A percentile compares a stretch with the other conserved stretches of the same genome.
Conservation (phyloP, 2,329 filamentous ascomycete species). For the Trichoderma cornu-damae region DNA sequence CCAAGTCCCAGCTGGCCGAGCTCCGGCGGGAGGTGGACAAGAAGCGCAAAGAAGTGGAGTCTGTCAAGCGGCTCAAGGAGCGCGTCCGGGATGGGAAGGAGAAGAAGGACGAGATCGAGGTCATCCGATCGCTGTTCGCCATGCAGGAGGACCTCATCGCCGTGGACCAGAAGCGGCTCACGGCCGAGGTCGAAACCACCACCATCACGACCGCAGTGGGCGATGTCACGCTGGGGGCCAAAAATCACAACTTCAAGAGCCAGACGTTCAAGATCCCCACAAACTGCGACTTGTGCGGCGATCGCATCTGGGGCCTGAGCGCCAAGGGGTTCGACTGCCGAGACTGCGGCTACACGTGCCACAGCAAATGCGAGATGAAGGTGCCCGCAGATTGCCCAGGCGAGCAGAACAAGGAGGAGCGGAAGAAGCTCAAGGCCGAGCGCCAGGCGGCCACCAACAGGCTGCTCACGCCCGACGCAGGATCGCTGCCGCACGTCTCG, state of each 20-base stretch:
- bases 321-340: slow-evolving; percentile 95
- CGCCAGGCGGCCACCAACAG: slow-evolving; percentile 73
- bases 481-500: slow-evolving; percentile 42
- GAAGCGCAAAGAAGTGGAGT: slow-evolving; percentile 80
- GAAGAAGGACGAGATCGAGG: slow-evolving; percentile 80
- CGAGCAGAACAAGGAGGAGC: slow-evolving; percentile 88
- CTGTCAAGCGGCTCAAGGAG: slow-evolving; percentile 66
- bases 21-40: slow-evolving; percentile 78
- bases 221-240: slow-evolving; percentile 85
- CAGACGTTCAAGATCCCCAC: slow-evolving; percentile 99
- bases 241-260: slow-evolving; percentile 97
- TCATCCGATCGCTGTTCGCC: slow-evolving; percentile 76
- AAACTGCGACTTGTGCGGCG: slow-evolving; percentile 94
- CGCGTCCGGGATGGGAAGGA: slow-evolving; percentile 77
- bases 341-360: slow-evolving; percentile 96
- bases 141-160: slow-evolving; percentile 82
- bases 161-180: slow-evolving; percentile 75
- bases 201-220: slow-evolving; percentile 90
- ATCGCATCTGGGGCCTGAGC: slow-evolving; percentile 93
- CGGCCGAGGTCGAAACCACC: slow-evolving; percentile 85
- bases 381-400: slow-evolving; percentile 93
- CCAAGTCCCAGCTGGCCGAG: slow-evolving; percentile 76
- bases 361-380: slow-evolving; percentile 99
- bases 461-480: slow-evolving; percentile 44
- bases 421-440: slow-evolving; percentile 85